Evolutionary conservation across 805 yeast species (phyloP).

Genomic region (Starmerella sirachaensis): DNA sequence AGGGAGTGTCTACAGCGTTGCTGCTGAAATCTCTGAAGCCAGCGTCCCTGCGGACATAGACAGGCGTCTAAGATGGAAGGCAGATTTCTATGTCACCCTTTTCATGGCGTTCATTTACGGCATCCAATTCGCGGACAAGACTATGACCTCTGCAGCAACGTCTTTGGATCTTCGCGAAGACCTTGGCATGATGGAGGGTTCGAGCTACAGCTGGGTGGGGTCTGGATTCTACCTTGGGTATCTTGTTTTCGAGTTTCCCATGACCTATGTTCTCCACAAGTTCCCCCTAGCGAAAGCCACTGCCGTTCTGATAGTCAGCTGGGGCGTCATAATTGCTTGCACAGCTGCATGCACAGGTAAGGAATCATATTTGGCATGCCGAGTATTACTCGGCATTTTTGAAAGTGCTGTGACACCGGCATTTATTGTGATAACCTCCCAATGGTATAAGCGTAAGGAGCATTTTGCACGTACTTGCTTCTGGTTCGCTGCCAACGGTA

Average conservation of each 20-base stretch:
- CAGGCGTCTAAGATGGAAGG: conserved; percentile 6
- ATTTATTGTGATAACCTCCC: conserved; percentile 43
- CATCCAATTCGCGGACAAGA: conserved; percentile 12
- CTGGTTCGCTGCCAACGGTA: conserved; percentile 36
- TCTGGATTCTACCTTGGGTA: conserved; percentile 53
- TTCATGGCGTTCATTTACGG: conserved; percentile 10
- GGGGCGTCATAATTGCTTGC: conserved; percentile 48
- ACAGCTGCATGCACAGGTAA: conserved; percentile 36
- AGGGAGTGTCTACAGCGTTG: not conserved
- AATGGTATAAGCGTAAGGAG: conserved; percentile 40
- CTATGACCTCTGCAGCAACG: conserved; percentile 8
- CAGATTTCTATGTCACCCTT: conserved; percentile 8
- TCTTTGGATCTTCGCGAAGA: conserved; percentile 7
- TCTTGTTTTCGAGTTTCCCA: conserved; percentile 42
- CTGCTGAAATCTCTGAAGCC: not conserved
- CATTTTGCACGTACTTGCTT: conserved; percentile 37
- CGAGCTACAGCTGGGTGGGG: conserved; percentile 35
- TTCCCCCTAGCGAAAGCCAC: conserved; percentile 45
- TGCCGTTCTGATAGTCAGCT: conserved; percentile 37
- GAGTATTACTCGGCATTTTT: conserved; percentile 40
- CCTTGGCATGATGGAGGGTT: conserved; percentile 5
- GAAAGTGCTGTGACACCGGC: conserved; percentile 48
- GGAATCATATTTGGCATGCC: conserved; percentile 35
- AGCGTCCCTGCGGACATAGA: conserved; percentile 1
- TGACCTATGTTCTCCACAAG: conserved; percentile 37